phyloP scores from a whole-genome alignment of 768 basidiomycete species.

The Psilocybe cubensis region DNA sequence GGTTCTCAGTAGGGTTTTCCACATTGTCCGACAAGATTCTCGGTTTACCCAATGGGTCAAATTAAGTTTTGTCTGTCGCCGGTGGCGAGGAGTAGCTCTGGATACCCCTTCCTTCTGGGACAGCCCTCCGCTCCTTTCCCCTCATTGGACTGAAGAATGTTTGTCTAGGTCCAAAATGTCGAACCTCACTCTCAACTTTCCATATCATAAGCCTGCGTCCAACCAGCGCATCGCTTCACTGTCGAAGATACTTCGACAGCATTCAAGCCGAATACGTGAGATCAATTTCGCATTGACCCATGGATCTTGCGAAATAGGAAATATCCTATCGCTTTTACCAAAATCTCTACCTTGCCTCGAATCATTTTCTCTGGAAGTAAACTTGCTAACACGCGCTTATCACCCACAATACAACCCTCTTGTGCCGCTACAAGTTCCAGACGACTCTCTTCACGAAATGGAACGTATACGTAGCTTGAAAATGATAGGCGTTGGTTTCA shows the following conservation, averaged over 20 bases:
- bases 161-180: slow-evolving; percentile 10
- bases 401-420: neutral
- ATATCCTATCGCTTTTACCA: slow-evolving; percentile 2
- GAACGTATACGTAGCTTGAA: slow-evolving; percentile 1
- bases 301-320: neutral
- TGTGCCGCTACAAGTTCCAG: neutral
- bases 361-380: neutral
- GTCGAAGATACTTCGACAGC: neutral
- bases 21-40: neutral
- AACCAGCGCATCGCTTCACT: neutral
- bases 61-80: slow-evolving; percentile 6
- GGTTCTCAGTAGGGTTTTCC: slow-evolving; percentile 5
- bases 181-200: neutral
- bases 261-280: neutral
- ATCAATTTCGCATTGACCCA: neutral
- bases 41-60: neutral
- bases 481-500: neutral
- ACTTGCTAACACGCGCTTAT: neutral
- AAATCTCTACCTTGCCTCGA: slow-evolving; percentile 3
- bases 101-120: slow-evolving; percentile 10
- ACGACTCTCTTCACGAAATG: neutral
- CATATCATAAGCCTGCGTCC: neutral
- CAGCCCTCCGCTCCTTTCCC: neutral
- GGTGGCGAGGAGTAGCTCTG: slow-evolving; percentile 6
- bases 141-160: slow-evolving; percentile 2